Base-by-base conservation (phyloP, 257 asterid genomes). In the Solanum phureja region DNA sequence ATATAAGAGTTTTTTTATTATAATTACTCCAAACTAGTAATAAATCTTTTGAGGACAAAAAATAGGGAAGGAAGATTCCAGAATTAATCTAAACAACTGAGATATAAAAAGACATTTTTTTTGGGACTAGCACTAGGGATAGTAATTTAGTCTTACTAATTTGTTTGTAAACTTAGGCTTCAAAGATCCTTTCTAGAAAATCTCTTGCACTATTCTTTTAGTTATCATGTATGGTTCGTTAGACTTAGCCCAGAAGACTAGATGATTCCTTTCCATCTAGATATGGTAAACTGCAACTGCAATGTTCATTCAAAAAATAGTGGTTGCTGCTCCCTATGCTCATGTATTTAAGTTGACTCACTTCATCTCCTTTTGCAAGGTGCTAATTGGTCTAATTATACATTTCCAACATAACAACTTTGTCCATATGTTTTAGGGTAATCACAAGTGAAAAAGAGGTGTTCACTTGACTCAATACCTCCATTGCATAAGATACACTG, bases 301-400 rank as follows among this genome's bases (percentile, higher is more conserved):
- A 56, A 56, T 6, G 4, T 19, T 7, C 64, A 19, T 19, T 56
- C 0, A 1, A 56, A 56, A 56, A 19, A 56, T 56, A 19, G 2
- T 19, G 0, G 0, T 19, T 19, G 66, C 0, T 19, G 1, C 2
- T 56, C 24, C 4, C 2, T 19, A 18, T 56, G 0, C 24, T 56
- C 4, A 1, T 56, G 64, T 19, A 19, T 56, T 56, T 56, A 0
- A 7, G 2, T 56, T 3, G 24, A 19, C 11, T 56, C 11, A 56
- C 64, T 19, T 19, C 11, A 56, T 6, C 24, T 56, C n/a, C 24
- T 56, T 19, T 56, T 56, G 24, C 11, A 56, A 56, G 2, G 64
- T 56, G 24, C 21, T 56, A 19, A 19, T 1, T 19, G 4, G 64
- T 19, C 11, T 56, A 56, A 3, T 56, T 56, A 56, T 56, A 56